These are phyloP conservation scores for Globisporangium abappressorium DNA, from an alignment of 352 stramenopile species.

Conservation along the genomic window DNA sequence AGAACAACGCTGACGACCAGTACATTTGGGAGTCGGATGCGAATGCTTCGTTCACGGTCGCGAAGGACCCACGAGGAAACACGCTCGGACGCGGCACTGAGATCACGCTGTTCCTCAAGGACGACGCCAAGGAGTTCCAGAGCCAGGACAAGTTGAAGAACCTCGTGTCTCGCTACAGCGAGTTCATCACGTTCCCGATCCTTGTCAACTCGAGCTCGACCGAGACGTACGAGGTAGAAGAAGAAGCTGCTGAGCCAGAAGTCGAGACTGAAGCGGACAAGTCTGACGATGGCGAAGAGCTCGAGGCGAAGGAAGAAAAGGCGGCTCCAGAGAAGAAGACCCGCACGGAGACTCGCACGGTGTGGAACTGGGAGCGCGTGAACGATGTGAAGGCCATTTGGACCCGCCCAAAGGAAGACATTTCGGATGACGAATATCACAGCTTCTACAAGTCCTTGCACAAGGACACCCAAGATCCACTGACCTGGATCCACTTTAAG, in stretches of 20 bases:
- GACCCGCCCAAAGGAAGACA: conserved; percentile 95
- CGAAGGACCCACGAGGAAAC: conserved; percentile 94
- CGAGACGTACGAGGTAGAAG: conserved; percentile 91
- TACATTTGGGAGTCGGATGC: conserved; percentile 99
- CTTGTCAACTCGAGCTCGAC: conserved; percentile 95
- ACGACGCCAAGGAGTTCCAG: conserved; percentile 96
- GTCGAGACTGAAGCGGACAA: conserved; percentile 59
- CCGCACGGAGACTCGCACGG: conserved; percentile 91
- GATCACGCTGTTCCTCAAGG: conserved; percentile 99
- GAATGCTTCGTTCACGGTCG: conserved; percentile 95
- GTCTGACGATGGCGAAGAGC: conserved; percentile 58
- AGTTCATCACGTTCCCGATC: conserved; percentile 99
- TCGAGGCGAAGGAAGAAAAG: conserved; percentile 38
- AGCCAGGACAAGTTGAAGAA: conserved; percentile 93
- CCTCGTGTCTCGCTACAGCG: conserved; percentile 97
- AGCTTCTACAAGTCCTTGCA: conserved; percentile 97
- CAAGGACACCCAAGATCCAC: conserved; percentile 88
- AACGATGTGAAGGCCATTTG: conserved; percentile 98
- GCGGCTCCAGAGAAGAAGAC: conserved; percentile 78
- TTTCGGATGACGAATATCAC: conserved; percentile 98
- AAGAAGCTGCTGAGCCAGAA: conserved; percentile 59
- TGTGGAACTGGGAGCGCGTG: conserved; percentile 95
- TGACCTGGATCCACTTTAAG: conserved; percentile 99
- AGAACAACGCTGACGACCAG: conserved; percentile 97
- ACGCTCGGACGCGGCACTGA: conserved; percentile 96